A percentile compares a stretch with the other conserved stretches of the same genome.
These are phyloP conservation scores for Eucalyptus cloeziana DNA, from an alignment of 345 rosid genomes.

Conservation along the genomic window DNA sequence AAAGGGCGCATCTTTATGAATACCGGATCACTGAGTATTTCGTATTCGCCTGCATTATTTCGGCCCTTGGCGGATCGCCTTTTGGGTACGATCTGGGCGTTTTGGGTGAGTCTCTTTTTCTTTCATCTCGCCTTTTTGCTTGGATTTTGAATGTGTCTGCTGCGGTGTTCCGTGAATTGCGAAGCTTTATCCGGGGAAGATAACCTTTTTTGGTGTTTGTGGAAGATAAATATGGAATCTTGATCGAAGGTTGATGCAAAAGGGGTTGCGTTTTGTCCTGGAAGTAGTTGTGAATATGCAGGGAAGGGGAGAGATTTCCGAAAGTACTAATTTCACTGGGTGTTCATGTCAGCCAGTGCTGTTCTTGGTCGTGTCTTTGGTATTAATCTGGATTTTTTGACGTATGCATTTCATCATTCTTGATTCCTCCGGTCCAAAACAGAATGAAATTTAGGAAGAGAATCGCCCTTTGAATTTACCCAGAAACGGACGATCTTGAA, in stretches of 20 bases:
- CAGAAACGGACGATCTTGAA: not conserved
- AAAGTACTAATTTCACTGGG: not conserved
- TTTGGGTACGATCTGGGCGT: slow-evolving; percentile 54
- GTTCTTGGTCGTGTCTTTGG: not conserved
- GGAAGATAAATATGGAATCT: not conserved
- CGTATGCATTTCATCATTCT: not conserved
- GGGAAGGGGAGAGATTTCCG: not conserved
- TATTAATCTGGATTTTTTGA: not conserved
- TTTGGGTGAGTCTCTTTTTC: slow-evolving; percentile 27
- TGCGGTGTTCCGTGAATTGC: not conserved
- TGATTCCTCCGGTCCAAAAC: not conserved
- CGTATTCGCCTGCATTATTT: too few species aligned
- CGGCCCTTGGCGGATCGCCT: too few species aligned
- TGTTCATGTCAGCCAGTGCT: not conserved
- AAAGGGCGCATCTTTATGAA: too few species aligned
- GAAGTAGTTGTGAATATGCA: not conserved
- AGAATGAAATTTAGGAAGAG: not conserved
- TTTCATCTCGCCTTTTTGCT: not conserved
- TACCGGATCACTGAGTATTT: too few species aligned
- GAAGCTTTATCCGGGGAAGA: not conserved
- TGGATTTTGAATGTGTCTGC: not conserved
- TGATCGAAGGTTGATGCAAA: not conserved
- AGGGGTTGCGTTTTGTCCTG: not conserved
- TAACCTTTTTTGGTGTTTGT: not conserved
- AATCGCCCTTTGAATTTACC: not conserved